Percentiles rank a stretch among this genome's conserved stretches.
Evolutionary conservation across 148 eudicot genomes (phyloP).

Genomic region (Cornus kousa): DNA sequence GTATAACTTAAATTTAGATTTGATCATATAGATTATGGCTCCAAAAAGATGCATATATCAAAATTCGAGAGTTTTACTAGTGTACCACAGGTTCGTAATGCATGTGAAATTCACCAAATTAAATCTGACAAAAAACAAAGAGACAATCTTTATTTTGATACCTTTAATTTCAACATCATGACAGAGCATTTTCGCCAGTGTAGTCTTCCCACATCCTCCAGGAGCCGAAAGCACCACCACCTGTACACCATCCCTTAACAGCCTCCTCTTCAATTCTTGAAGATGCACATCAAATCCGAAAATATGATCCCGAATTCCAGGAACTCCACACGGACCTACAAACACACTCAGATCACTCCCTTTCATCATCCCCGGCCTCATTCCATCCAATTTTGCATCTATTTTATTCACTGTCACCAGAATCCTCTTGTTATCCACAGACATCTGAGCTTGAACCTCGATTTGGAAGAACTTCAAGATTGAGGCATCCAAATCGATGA

Average conservation of each 20-base stretch:
- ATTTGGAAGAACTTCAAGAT: conserved; percentile 1
- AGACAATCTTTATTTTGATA: no score
- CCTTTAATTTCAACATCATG: not conserved
- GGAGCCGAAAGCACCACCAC: not conserved
- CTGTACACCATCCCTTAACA: not conserved
- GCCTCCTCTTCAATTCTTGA: not conserved
- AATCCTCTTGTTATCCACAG: not conserved
- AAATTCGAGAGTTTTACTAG: no score
- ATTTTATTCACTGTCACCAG: not conserved
- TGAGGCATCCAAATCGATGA: not conserved
- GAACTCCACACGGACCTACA: not conserved
- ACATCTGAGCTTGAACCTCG: conserved; percentile 10
- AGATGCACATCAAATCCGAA: not conserved
- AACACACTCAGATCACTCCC: not conserved
- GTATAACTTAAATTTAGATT: no score
- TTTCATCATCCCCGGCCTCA: not conserved
- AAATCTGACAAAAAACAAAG: no score
- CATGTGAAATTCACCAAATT: no score
- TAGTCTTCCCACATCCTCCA: not conserved
- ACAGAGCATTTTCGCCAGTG: not conserved
- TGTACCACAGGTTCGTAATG: no score
- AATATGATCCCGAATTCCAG: not conserved
- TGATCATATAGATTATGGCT: no score
- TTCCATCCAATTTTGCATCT: not conserved
- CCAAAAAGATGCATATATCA: no score